These are phyloP conservation scores for Zymoseptoria passerinii DNA, from an alignment of 2,329 filamentous ascomycete genomes.

Conservation along the genomic window DNA sequence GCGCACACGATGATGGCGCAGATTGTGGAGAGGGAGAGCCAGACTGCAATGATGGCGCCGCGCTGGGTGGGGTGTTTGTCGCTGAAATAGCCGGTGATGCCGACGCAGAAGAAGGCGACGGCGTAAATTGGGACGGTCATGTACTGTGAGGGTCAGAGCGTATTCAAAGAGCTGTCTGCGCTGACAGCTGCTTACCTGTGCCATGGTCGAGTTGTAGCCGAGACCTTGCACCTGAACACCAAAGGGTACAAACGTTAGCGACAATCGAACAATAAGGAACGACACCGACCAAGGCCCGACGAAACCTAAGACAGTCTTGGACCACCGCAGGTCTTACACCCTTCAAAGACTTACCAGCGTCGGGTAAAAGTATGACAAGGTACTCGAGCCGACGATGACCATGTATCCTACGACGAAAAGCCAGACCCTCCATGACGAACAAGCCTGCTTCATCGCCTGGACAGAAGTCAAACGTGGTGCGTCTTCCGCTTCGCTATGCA, in stretches of 20 bases:
- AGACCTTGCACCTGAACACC: slow-evolving; percentile 36
- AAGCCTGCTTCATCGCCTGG: slow-evolving; percentile 33
- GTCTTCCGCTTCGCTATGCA: slow-evolving; percentile 29
- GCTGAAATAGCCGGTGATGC: slow-evolving; percentile 40
- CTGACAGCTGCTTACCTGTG: neutral
- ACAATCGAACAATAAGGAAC: no score
- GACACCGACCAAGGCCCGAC: no score
- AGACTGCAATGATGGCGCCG: slow-evolving; percentile 42
- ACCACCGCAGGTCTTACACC: no score
- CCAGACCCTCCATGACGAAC: slow-evolving; percentile 42
- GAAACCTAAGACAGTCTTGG: no score
- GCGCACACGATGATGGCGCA: slow-evolving; percentile 34
- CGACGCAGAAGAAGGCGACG: slow-evolving; percentile 44
- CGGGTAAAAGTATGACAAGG: slow-evolving; percentile 48
- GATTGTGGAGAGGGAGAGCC: slow-evolving; percentile 37
- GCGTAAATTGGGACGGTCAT: slow-evolving; percentile 41
- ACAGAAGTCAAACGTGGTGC: slow-evolving; percentile 30
- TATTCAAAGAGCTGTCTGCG: neutral
- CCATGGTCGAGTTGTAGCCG: slow-evolving; percentile 34
- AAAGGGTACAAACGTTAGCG: no score
- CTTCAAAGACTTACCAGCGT: slow-evolving; percentile 21
- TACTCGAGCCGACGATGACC: slow-evolving; percentile 43
- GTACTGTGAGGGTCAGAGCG: neutral
- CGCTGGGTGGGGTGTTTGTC: slow-evolving; percentile 41
- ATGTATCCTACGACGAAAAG: slow-evolving; percentile 45